These are phyloP conservation scores for Trichoderma sp. DNA, from an alignment of 2,329 filamentous ascomycete species.

Conservation along the genomic window DNA sequence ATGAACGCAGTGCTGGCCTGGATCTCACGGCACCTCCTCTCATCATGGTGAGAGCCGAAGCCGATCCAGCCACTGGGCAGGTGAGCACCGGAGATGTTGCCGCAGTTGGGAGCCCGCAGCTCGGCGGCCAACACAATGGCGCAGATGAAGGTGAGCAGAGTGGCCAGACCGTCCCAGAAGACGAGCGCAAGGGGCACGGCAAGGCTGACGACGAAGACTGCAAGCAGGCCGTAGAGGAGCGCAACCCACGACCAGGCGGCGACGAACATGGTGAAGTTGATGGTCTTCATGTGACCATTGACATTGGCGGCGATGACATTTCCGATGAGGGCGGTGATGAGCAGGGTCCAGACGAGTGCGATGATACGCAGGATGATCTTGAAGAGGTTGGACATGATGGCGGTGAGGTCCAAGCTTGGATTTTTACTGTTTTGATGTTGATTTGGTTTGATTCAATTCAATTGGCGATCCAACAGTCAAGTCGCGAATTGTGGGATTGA, in stretches of 20 bases:
- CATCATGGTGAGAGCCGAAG: conserved; percentile 56
- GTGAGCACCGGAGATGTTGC: conserved; percentile 41
- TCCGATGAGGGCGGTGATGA: conserved; percentile 55
- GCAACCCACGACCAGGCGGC: conserved; percentile 63
- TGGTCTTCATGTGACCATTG: conserved; percentile 42
- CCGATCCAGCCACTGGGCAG: conserved; percentile 53
- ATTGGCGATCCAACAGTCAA: background rate
- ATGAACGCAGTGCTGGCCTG: conserved; percentile 73
- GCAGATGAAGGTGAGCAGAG: conserved; percentile 67
- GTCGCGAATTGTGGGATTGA: background rate
- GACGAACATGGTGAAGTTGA: conserved; percentile 70
- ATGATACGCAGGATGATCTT: conserved; percentile 46
- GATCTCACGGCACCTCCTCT: conserved; percentile 69
- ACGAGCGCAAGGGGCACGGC: conserved; percentile 52
- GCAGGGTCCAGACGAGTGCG: conserved; percentile 51
- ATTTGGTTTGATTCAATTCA: background rate
- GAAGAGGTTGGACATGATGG: conserved; percentile 37
- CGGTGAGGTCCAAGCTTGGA: conserved; percentile 1
- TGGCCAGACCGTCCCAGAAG: conserved; percentile 55
- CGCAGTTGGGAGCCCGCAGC: conserved; percentile 67
- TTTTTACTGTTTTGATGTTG: background rate
- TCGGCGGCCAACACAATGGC: conserved; percentile 69
- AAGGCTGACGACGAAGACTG: conserved; percentile 52
- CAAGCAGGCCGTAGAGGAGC: conserved; percentile 59
- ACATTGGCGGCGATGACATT: conserved; percentile 55